A percentile compares a stretch with the other conserved stretches of the same genome.
Conservation (phyloP, 371 early-diverging fungal species). For the Circinella minor region DNA sequence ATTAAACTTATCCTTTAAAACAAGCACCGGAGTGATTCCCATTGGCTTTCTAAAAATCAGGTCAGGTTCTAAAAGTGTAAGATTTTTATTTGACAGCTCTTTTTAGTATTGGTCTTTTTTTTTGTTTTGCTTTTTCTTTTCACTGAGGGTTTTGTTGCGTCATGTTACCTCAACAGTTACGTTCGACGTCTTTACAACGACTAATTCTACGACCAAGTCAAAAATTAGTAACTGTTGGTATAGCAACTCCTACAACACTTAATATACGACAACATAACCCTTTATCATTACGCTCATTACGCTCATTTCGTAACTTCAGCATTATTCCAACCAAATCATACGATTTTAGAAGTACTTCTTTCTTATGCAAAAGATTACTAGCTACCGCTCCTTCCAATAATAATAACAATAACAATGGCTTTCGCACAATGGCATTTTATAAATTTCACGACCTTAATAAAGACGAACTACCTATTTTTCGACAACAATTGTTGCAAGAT, state of each 20-base stretch:
- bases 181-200: not conserved
- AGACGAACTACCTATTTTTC: slow-evolving; percentile 42
- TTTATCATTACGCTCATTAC: not conserved
- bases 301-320: not conserved
- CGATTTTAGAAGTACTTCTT: not conserved
- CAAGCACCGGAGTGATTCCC: not conserved
- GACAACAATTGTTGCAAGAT: slow-evolving; percentile 54
- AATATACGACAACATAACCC: not conserved
- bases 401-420: slow-evolving; percentile 19
- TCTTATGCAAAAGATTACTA: not conserved
- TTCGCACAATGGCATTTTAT: slow-evolving; percentile 75
- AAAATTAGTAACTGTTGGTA: not conserved
- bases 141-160: not conserved
- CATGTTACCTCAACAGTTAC: not conserved
- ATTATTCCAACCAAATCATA: not conserved
- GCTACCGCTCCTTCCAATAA: not conserved
- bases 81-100: not conserved
- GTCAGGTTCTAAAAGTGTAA: not conserved
- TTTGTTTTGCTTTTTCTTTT: not conserved
- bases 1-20: not conserved
- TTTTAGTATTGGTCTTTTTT: not conserved
- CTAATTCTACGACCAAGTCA: not conserved
- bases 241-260: not conserved
- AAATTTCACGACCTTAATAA: slow-evolving; percentile 59
- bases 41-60: not conserved